These are phyloP conservation scores for Lepiota venenata DNA, from an alignment of 768 basidiomycete species.

Conservation along the genomic window DNA sequence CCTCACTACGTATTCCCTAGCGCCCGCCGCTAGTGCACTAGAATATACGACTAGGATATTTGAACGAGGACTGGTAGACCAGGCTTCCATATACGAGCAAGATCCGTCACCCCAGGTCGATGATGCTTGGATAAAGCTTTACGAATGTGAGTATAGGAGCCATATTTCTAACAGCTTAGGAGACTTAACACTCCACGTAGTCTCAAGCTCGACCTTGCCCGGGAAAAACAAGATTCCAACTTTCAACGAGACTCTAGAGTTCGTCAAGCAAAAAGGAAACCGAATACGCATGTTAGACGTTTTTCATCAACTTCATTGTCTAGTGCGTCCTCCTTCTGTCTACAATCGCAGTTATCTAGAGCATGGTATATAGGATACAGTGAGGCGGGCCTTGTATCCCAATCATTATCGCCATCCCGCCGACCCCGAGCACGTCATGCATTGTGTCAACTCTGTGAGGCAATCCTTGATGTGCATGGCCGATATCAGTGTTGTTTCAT, in stretches of 20 bases:
- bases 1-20: not conserved
- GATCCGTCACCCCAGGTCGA: not conserved
- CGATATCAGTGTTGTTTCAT: slow-evolving; percentile 4
- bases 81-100: not conserved
- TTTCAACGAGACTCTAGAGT: not conserved
- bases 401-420: not conserved
- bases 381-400: not conserved
- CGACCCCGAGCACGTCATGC: not conserved
- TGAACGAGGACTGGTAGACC: not conserved
- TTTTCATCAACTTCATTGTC: slow-evolving; percentile 8
- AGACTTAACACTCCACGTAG: not conserved
- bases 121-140: slow-evolving; percentile 3
- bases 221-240: not conserved
- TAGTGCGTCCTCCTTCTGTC: not conserved
- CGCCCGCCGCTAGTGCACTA: not conserved
- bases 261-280: not conserved
- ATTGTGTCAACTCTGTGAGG: slow-evolving; percentile 6
- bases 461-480: slow-evolving; percentile 9
- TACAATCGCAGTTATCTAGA: not conserved
- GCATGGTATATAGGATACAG: not conserved
- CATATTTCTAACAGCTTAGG: not conserved
- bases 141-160: not conserved
- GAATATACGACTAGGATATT: not conserved
- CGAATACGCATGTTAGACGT: slow-evolving; percentile 1
- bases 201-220: slow-evolving; percentile 3